Evolutionary conservation across 2,329 filamentous ascomycete genomes (phyloP).

Genomic region (Stenocarpella maydis): DNA sequence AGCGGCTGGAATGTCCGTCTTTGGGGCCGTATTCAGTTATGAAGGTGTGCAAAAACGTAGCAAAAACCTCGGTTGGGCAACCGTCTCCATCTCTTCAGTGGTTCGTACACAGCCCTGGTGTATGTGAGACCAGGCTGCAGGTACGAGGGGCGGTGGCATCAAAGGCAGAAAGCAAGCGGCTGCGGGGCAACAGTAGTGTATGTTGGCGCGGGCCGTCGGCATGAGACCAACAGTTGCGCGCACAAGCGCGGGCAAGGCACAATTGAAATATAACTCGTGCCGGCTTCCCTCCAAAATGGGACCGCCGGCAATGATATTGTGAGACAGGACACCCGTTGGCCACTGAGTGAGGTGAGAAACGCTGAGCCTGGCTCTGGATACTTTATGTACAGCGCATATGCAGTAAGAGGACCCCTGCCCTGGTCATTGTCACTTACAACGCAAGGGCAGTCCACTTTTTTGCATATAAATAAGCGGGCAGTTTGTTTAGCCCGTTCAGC

Average conservation of each 20-base stretch:
- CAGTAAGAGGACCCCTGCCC: slow-evolving; percentile 8
- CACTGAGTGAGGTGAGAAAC: neutral
- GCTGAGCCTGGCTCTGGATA: neutral
- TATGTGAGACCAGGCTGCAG: neutral
- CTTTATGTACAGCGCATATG: neutral
- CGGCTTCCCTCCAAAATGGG: neutral
- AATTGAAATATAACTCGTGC: neutral
- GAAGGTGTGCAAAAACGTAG: neutral
- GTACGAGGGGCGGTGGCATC: neutral
- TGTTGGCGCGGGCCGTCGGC: neutral
- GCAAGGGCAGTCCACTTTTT: neutral
- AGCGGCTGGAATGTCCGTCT: neutral
- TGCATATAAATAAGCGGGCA: slow-evolving; percentile 3
- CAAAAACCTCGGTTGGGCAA: neutral
- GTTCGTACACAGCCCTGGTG: neutral
- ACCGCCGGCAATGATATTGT: neutral
- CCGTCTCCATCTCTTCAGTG: neutral
- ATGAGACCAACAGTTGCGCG: neutral
- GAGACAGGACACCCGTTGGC: neutral
- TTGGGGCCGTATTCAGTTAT: neutral
- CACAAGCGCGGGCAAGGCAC: neutral
- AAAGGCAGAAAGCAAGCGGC: neutral
- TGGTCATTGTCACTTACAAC: slow-evolving; percentile 9
- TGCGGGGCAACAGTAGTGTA: neutral
- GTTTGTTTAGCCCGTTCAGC: slow-evolving; percentile 1